A percentile compares a stretch with the other conserved stretches of the same genome.
Conservation (phyloP, 139 green algal species). For the Closterium sp. region DNA sequence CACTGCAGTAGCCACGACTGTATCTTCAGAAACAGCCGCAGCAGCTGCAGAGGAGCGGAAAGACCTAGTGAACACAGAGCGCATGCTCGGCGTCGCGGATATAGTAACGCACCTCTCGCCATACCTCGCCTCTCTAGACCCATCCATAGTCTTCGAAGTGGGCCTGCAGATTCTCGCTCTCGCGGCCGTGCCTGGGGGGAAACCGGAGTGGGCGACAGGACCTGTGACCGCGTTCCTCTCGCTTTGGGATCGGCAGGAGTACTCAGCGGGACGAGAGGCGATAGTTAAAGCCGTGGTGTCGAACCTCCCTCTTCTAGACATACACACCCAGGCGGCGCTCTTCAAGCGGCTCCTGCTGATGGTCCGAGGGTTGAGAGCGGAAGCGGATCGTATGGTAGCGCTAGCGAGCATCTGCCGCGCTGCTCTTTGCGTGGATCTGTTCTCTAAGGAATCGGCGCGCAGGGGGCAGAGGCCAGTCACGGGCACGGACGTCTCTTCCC, state of each 20-base stretch:
- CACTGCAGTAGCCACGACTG: background rate
- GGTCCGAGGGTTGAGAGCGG: conserved; percentile 40
- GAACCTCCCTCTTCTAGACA: conserved; percentile 45
- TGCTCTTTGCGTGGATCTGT: conserved; percentile 42
- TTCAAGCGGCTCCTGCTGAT: conserved; percentile 48
- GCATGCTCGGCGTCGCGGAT: conserved; percentile 36
- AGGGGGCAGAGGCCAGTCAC: conserved; percentile 35
- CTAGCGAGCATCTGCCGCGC: conserved; percentile 47
- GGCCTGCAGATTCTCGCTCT: conserved; percentile 40
- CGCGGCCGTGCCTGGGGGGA: conserved; percentile 40
- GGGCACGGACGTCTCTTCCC: conserved; percentile 43
- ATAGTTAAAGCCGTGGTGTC: conserved; percentile 49
- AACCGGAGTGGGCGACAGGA: conserved; percentile 42
- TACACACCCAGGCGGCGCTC: conserved; percentile 46
- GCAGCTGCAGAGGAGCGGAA: conserved; percentile 6
- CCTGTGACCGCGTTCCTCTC: conserved; percentile 50
- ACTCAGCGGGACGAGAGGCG: conserved; percentile 39
- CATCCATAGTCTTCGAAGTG: conserved; percentile 44
- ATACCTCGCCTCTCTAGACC: conserved; percentile 41
- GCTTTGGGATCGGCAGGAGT: conserved; percentile 50
- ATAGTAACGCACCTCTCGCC: conserved; percentile 40
- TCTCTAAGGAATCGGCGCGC: conserved; percentile 35
- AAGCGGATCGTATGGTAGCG: conserved; percentile 48
- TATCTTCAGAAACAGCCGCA: background rate
- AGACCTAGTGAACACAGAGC: conserved; percentile 32